Evolutionary conservation across 768 basidiomycete genomes (phyloP), one percentile per base, ranked within the genome.

Genomic region (Leccinum subgranulosum): DNA sequence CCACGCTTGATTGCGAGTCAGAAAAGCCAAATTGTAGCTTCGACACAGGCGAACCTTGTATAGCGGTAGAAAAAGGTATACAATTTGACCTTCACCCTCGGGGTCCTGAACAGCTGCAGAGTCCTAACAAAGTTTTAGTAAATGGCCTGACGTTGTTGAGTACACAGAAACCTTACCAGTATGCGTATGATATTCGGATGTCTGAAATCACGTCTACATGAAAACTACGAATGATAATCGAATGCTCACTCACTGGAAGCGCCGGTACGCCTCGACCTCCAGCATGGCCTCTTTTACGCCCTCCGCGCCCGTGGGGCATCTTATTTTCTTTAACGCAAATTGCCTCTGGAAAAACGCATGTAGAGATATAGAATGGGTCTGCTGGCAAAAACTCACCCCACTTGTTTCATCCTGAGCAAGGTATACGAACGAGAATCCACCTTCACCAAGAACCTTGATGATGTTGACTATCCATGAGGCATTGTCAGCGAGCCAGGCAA

Each of bases 141-240:
- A 4, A n/a, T 28, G 39, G 19, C 23, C 17, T 48, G 4, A n/a
- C n/a, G 17, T 27, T 39, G 17, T 41, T 28, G 2, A 34, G 23
- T 23, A 9, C 3, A 23, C 25, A 51, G 47, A 6, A 75, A 76
- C 55, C 21, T 64, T 45, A 90, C 92, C 72, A 96, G 74, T 71
- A 96, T 94, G 36, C 90, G 90, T 70, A 99, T 99, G 66, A 98
- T 98, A 72, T 98, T 98, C 19, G 90, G 90, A 72, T 98, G 96
- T 70, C 92, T 94, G 63, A 57, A 23, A 29, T 21, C 23, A 55
- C 47, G 25, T 53, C 29, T 25, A 8, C 23, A 53, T 54, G 27
- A 47, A 50, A 29, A 15, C 15, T 31, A 33, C 25, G 52, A 14
- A 10, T 19, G 47, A 49, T 39, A 29, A 29, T 33, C 23, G 45